Conservation (phyloP, 371 early-diverging fungal genomes). For the Massospora cicadina region DNA sequence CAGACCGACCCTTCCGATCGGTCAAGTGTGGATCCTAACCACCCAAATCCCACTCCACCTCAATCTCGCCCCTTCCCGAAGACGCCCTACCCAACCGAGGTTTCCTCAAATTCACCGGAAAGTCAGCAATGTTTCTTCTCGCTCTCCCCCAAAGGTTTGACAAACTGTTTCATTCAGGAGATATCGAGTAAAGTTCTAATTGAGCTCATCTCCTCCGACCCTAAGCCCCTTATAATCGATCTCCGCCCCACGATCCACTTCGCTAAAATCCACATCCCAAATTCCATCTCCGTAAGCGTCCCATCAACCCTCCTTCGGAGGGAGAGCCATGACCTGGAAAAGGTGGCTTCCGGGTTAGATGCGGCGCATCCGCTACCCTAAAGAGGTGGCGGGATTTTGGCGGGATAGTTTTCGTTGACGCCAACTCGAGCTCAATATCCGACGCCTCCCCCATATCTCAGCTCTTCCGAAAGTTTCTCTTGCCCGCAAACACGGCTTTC, state of each 20-base stretch:
- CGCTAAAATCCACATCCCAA: not conserved
- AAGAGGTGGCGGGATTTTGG: not conserved
- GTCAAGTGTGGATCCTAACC: not conserved
- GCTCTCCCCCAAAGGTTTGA: not conserved
- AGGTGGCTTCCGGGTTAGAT: not conserved
- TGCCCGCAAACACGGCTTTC: not conserved
- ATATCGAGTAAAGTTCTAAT: not conserved
- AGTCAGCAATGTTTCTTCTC: not conserved
- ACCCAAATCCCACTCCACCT: not conserved
- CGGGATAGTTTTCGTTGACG: constrained; percentile 3
- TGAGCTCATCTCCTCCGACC: not conserved
- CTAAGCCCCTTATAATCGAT: constrained; percentile 3
- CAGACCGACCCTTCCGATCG: constrained; percentile 2
- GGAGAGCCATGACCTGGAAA: not conserved
- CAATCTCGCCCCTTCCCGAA: not conserved
- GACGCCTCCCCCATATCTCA: not conserved
- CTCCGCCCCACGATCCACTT: constrained; percentile 2
- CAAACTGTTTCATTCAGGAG: not conserved
- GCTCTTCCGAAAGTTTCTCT: not conserved
- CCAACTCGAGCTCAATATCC: not conserved
- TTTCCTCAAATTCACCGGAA: not conserved
- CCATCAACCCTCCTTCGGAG: constrained; percentile 3
- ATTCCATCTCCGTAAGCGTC: not conserved
- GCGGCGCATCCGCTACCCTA: not conserved
- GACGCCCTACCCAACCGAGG: constrained; percentile 5